Evolutionary conservation across 768 basidiomycete genomes (phyloP), one percentile per base, ranked within the genome.

Genomic region (Leccinum arenicola): DNA sequence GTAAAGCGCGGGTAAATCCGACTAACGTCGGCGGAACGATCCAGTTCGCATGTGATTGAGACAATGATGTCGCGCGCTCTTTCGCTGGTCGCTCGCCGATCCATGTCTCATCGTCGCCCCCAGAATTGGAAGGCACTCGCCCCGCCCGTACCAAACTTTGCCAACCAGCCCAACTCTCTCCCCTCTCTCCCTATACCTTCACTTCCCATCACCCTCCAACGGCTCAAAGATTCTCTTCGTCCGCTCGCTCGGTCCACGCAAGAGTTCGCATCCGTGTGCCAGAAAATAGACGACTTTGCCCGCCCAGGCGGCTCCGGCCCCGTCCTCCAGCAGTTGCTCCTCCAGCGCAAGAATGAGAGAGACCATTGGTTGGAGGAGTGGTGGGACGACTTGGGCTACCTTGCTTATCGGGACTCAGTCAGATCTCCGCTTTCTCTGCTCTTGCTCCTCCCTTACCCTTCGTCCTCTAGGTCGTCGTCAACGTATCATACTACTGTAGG

Each of bases 401-500:
- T 95, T 66, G 81, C 84, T 5, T 98, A 95, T 70, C 78, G 95
- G 54, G 95, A 95, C 65, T 87, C 92, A 52, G 91, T 91, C 64
- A 54, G 85, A 68, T 23, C 10, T 55, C 31, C 17, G 1, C 31
- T 19, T 21, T 52, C 17, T 56, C 25, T 53, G 15, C 2, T 58
- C 31, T 14, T 43, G 3, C 10, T 2, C 36, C 54, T 45, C 23
- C 25, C 48, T 59, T 61, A 49, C 63, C 50, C n/a, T 35, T 3
- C 27, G 38, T 45, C 40, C 14, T 60, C 80, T 40, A 85, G 87
- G 87, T 94, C 56, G 86, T 95, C 1, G 80, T 95, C 43, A 93
- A 95, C 65, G 93, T 95, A 11, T 95, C 91, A n/a, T 96, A 97
- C 74, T 97, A 92, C 65, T 97, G 95, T 89, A 71, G 55, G 82